Percentiles rank a stretch among this genome's conserved stretches.
Evolutionary conservation across 129 eudicot species (phyloP).

Genomic region (Artemisia argyi): DNA sequence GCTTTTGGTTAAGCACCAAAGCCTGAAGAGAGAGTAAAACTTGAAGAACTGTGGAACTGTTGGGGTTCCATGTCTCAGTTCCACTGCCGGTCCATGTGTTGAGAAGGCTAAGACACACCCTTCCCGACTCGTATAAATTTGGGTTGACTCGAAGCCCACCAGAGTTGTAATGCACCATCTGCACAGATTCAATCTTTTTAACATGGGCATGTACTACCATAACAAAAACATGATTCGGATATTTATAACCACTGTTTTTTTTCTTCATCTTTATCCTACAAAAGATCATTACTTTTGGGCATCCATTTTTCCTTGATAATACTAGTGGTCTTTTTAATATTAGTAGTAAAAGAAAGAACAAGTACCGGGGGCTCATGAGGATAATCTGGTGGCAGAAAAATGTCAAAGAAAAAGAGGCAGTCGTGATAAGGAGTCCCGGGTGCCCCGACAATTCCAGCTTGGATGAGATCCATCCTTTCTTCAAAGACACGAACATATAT

Average conservation of each 20-base stretch:
- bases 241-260: too few species aligned
- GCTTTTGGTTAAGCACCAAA: slow-evolving; percentile 88
- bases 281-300: neutral
- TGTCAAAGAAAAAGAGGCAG: slow-evolving; percentile 82
- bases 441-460: slow-evolving; percentile 81
- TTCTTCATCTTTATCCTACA: too few species aligned
- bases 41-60: slow-evolving; percentile 84
- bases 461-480: slow-evolving; percentile 84
- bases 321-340: neutral
- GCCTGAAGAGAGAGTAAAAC: slow-evolving; percentile 92
- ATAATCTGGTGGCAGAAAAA: slow-evolving; percentile 75
- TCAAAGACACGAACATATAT: slow-evolving; percentile 83
- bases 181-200: slow-evolving; percentile 19
- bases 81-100: slow-evolving; percentile 92
- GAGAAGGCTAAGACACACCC: slow-evolving; percentile 92
- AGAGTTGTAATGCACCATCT: slow-evolving; percentile 86
- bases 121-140: slow-evolving; percentile 85
- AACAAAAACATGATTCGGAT: neutral
- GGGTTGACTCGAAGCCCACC: slow-evolving; percentile 97
- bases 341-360: neutral
- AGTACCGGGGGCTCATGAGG: slow-evolving; percentile 93
- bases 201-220: too few species aligned
- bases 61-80: slow-evolving; percentile 88
- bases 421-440: slow-evolving; percentile 93
- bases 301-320: neutral